These are phyloP conservation scores for Penicillium salamii DNA, from an alignment of 495 filamentous ascomycete genomes.

Conservation along the genomic window DNA sequence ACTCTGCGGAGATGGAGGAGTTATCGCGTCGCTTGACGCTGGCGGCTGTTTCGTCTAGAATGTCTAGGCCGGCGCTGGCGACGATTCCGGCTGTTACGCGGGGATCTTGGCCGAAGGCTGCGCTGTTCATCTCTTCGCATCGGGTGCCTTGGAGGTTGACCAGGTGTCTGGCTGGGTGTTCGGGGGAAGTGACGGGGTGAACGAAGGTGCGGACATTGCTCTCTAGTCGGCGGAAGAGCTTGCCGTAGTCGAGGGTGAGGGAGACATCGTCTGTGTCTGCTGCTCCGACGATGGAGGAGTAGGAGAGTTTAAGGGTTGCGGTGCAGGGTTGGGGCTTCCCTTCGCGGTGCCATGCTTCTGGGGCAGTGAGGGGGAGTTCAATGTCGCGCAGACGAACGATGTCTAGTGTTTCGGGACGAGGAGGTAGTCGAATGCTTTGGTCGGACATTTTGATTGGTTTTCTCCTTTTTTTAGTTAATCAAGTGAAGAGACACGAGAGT, in stretches of 20 bases:
- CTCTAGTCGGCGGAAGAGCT: slow-evolving; percentile 46
- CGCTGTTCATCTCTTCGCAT: slow-evolving; percentile 30
- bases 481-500: no score
- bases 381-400: slow-evolving; percentile 42
- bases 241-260: slow-evolving; percentile 46
- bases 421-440: slow-evolving; percentile 32
- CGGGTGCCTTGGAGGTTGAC: slow-evolving; percentile 33
- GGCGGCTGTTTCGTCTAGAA: slow-evolving; percentile 42
- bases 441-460: slow-evolving; percentile 25
- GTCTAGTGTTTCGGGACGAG: slow-evolving; percentile 36
- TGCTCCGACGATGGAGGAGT: slow-evolving; percentile 42
- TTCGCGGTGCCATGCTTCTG: slow-evolving; percentile 46
- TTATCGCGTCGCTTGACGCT: slow-evolving; percentile 18
- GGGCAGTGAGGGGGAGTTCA: slow-evolving; percentile 42
- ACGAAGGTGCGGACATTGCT: slow-evolving; percentile 33
- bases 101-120: slow-evolving; percentile 33
- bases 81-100: slow-evolving; percentile 39
- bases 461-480: neutral
- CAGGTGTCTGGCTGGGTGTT: slow-evolving; percentile 23
- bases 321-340: slow-evolving; percentile 45
- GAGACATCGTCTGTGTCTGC: slow-evolving; percentile 45
- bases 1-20: slow-evolving; percentile 30
- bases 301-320: slow-evolving; percentile 43
- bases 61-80: slow-evolving; percentile 34
- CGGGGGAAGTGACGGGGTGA: slow-evolving; percentile 16